These are phyloP conservation scores for Gamsiella multidivaricata DNA, from an alignment of 192 early-diverging fungal genomes.

Conservation along the genomic window DNA sequence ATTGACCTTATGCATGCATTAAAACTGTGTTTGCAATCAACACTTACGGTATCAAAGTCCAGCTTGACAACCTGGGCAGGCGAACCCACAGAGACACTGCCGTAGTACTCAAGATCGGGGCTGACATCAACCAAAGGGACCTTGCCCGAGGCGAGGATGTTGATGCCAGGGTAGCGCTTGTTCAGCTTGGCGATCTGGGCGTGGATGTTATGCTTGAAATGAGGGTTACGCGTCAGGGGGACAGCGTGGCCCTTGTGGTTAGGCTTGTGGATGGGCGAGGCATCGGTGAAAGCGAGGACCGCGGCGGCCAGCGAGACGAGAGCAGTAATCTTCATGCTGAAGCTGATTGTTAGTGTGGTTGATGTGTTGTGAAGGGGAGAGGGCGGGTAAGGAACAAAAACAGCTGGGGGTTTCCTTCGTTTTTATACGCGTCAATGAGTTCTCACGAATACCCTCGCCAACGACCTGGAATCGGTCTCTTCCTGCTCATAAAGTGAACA, in stretches of 20 bases:
- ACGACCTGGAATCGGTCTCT: no score
- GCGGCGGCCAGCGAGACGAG: constrained; percentile 21
- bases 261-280: constrained; percentile 10
- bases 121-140: constrained; percentile 45
- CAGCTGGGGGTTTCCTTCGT: no score
- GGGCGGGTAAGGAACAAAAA: no score
- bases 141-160: constrained; percentile 4
- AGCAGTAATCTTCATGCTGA: constrained; percentile 13
- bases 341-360: background rate
- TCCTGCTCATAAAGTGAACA: no score
- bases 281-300: constrained; percentile 16
- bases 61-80: constrained; percentile 70
- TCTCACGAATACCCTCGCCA: no score
- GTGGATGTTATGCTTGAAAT: constrained; percentile 22
- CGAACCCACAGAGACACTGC: constrained; percentile 68
- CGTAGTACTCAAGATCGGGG: constrained; percentile 70
- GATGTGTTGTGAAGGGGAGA: background rate
- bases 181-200: constrained; percentile 33
- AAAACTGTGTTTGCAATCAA: background rate
- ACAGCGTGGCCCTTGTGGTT: constrained; percentile 4
- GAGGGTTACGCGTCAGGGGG: constrained; percentile 15
- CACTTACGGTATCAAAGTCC: constrained; percentile 58
- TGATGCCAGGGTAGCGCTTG: constrained; percentile 9
- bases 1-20: background rate
- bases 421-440: no score